These are phyloP conservation scores for Ceratocystiopsis minuta DNA, from an alignment of 2,329 filamentous ascomycete genomes.

Conservation along the genomic window DNA sequence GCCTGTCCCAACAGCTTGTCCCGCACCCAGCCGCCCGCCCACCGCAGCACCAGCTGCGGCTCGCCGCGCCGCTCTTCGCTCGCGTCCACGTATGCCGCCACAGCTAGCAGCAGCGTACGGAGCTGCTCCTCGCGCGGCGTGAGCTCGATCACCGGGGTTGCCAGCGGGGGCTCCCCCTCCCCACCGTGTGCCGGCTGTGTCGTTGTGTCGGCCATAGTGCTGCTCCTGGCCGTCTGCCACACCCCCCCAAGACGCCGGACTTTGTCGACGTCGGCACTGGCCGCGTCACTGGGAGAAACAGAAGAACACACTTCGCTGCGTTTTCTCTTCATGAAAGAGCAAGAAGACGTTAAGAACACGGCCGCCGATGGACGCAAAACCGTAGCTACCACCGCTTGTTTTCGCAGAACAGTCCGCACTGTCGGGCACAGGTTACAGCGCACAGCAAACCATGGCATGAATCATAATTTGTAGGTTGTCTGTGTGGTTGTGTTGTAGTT, in stretches of 20 bases:
- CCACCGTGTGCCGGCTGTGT: background rate
- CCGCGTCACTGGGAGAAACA: too few relatives aligned
- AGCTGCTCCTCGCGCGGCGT: slow-evolving; percentile 55
- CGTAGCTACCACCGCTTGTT: background rate
- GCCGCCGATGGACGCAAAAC: too few relatives aligned
- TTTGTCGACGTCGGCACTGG: too few relatives aligned
- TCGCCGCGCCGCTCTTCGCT: background rate
- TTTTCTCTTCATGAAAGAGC: slow-evolving; percentile 9
- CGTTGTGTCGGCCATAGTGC: too few relatives aligned
- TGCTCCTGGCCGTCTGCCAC: too few relatives aligned
- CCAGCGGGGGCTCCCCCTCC: too few relatives aligned
- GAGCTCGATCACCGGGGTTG: slow-evolving; percentile 23
- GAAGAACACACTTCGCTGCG: background rate
- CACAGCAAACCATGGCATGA: slow-evolving; percentile 2
- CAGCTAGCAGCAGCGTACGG: slow-evolving; percentile 61
- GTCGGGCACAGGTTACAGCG: background rate
- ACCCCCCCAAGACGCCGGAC: too few relatives aligned
- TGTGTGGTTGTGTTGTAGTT: too few relatives aligned
- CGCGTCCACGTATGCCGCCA: slow-evolving; percentile 49
- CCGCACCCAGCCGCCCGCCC: slow-evolving; percentile 76
- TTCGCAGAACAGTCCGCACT: background rate
- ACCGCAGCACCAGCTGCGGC: slow-evolving; percentile 44
- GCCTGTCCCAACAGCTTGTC: slow-evolving; percentile 59
- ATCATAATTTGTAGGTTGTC: too few relatives aligned
- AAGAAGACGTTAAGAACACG: background rate